Evolutionary conservation across 768 basidiomycete genomes (phyloP).

Genomic region (Fomitopsis serialis): DNA sequence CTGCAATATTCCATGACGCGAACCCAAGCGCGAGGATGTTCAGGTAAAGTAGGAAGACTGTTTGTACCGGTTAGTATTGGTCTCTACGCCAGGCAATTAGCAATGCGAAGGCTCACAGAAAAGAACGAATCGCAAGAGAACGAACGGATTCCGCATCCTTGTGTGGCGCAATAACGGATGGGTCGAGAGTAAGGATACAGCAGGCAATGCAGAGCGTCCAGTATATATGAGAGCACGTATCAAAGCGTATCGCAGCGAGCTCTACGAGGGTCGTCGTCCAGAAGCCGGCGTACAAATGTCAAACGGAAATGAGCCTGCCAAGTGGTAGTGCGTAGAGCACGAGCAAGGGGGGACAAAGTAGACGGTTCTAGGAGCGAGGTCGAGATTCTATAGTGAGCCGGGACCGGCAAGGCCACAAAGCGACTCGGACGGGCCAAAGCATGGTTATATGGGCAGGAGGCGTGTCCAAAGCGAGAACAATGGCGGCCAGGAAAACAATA

Average conservation of each 20-base stretch:
- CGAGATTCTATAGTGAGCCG: slow-evolving; percentile 10
- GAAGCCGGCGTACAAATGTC: background rate
- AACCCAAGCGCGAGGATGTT: slow-evolving; percentile 50
- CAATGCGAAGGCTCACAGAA: slow-evolving; percentile 41
- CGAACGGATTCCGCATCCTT: slow-evolving; percentile 45
- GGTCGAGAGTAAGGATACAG: background rate
- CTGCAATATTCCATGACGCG: slow-evolving; percentile 51
- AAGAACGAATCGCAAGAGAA: slow-evolving; percentile 50
- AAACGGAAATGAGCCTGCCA: background rate
- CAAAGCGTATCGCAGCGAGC: background rate
- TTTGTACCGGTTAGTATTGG: background rate
- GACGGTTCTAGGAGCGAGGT: slow-evolving; percentile 1
- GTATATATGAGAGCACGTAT: slow-evolving; percentile 1
- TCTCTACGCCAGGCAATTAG: background rate
- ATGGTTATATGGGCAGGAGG: background rate
- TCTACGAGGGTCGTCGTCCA: background rate
- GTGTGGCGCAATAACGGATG: background rate
- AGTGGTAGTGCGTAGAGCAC: background rate
- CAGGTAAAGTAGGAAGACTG: slow-evolving; percentile 46
- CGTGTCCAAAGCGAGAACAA: slow-evolving; percentile 2
- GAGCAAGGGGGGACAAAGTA: slow-evolving; percentile 1
- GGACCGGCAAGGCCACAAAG: slow-evolving; percentile 18
- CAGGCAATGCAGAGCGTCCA: slow-evolving; percentile 6
- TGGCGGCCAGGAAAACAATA: slow-evolving; percentile 3
- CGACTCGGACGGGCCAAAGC: background rate